These are phyloP conservation scores for Chromera velia DNA, from an alignment of 73 alveolate species.

Conservation along the genomic window DNA sequence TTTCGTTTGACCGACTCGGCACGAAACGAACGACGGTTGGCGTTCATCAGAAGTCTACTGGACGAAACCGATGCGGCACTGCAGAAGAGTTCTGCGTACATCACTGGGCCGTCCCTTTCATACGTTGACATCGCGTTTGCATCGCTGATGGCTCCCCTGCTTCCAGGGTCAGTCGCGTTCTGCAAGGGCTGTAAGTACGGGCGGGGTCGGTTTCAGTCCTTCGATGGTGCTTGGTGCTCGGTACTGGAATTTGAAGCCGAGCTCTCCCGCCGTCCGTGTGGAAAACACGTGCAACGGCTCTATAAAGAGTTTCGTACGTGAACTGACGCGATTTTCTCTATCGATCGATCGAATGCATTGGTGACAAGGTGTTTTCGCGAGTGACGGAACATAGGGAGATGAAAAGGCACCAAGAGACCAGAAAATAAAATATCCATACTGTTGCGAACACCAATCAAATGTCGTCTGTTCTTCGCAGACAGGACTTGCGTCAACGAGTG, in stretches of 20 bases:
- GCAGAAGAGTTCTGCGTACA: slow-evolving; percentile 5
- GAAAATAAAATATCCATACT: too few relatives aligned
- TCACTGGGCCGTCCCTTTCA: slow-evolving; percentile 10
- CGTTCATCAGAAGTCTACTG: slow-evolving; percentile 8
- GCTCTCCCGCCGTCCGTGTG: slow-evolving; percentile 16
- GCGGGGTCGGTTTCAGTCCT: slow-evolving; percentile 15
- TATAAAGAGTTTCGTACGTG: slow-evolving; percentile 11
- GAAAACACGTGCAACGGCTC: slow-evolving; percentile 3
- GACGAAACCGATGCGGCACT: slow-evolving; percentile 20
- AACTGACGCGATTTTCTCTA: too few relatives aligned
- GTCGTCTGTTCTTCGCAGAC: too few relatives aligned
- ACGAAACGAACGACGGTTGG: slow-evolving; percentile 8
- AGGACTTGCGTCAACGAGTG: too few relatives aligned
- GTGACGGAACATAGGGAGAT: too few relatives aligned
- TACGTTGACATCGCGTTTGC: slow-evolving; percentile 22
- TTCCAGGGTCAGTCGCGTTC: slow-evolving; percentile 9
- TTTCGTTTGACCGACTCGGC: not conserved
- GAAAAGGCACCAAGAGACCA: too few relatives aligned
- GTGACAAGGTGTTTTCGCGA: too few relatives aligned
- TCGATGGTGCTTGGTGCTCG: slow-evolving; percentile 23
- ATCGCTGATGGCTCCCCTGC: slow-evolving; percentile 19
- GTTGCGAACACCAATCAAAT: too few relatives aligned
- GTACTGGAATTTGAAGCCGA: slow-evolving; percentile 18
- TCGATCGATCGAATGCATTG: too few relatives aligned
- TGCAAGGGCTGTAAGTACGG: not conserved